Evolutionary conservation across 1,284 basidiomycete genomes (phyloP), one percentile per base, ranked within the genome.

Genomic region (Cutaneotrichosporon cutaneum): DNA sequence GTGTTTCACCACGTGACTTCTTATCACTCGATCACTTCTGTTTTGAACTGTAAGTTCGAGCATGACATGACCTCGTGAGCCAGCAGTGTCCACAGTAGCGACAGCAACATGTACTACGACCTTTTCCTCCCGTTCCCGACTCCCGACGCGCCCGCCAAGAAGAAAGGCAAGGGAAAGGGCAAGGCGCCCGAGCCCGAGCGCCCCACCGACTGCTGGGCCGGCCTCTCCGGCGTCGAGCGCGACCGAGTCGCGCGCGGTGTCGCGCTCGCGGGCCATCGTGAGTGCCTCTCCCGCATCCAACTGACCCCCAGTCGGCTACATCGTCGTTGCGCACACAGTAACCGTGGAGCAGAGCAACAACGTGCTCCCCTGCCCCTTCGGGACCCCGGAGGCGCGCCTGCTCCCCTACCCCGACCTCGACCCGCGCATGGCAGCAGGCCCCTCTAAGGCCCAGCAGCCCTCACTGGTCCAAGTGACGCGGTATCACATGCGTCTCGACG

Each of bases 71-170:
- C 9, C 33, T 33, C n/a, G n/a, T n/a, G n/a, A n/a, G n/a, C n/a
- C n/a, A 51, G 27, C 16, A 30, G 9, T 13, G n/a, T 18, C 13
- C 14, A 14, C 48, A 10, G 2, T 18, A 32, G 14, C 24, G 18
- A 48, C 47, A 26, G 24, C 5, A 11, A 51, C 51, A 78, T 80
- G 76, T 79, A 76, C 64, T 78, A 72, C 66, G 77, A 80, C 68
- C 74, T 80, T 24, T 77, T 72, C 60, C 54, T 76, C 5, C 75
- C 77, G 18, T 80, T 75, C 65, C 76, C 77, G 0, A 45, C 70
- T 1, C 68, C 73, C 4, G 58, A 66, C 6, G 57, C 33, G 7
- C 36, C 56, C 1, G 39, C 13, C 13, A 54, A 52, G 22, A 70
- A 67, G 60, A 76, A 75, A 58, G 11, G 24, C 24, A 47, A 63